These are phyloP conservation scores for Exidia glandulosa DNA, from an alignment of 768 basidiomycete genomes.

Conservation along the genomic window DNA sequence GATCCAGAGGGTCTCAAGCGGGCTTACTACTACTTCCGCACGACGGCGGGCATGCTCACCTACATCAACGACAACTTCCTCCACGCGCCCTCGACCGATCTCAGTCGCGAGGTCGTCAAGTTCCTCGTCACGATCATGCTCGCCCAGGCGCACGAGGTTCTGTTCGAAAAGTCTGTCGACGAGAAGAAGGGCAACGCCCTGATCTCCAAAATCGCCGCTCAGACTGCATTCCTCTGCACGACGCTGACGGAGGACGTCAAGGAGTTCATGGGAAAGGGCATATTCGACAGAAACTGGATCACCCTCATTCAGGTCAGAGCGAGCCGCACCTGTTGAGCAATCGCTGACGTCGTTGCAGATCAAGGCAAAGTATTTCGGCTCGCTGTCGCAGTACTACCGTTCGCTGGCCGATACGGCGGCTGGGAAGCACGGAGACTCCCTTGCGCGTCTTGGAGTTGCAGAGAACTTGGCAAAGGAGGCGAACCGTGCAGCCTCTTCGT, in stretches of 20 bases:
- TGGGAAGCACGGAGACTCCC: constrained; percentile 76
- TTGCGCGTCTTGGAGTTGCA: constrained; percentile 68
- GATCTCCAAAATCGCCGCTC: constrained; percentile 73
- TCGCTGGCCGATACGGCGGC: constrained; percentile 64
- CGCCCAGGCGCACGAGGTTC: constrained; percentile 92
- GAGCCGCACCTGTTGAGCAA: background rate
- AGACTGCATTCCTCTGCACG: constrained; percentile 72
- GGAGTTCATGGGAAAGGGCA: constrained; percentile 92
- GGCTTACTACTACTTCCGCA: constrained; percentile 83
- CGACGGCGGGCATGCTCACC: constrained; percentile 90
- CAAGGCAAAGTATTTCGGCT: constrained; percentile 84
- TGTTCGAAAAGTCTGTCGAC: constrained; percentile 87
- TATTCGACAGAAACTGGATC: constrained; percentile 92
- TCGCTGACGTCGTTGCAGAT: constrained; percentile 35
- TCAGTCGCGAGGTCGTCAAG: constrained; percentile 89
- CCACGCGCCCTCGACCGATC: constrained; percentile 92
- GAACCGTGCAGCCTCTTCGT: constrained; percentile 50
- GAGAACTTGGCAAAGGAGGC: constrained; percentile 80
- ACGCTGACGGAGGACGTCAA: constrained; percentile 84
- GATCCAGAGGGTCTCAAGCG: constrained; percentile 90
- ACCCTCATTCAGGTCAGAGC: constrained; percentile 62
- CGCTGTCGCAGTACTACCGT: constrained; percentile 80
- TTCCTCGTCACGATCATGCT: constrained; percentile 80
- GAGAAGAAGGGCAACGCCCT: constrained; percentile 80
- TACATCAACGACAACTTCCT: constrained; percentile 99